Evolutionary conservation across 176 grass and related monocot genomes (phyloP).

Genomic region (Dactylis glomerata): DNA sequence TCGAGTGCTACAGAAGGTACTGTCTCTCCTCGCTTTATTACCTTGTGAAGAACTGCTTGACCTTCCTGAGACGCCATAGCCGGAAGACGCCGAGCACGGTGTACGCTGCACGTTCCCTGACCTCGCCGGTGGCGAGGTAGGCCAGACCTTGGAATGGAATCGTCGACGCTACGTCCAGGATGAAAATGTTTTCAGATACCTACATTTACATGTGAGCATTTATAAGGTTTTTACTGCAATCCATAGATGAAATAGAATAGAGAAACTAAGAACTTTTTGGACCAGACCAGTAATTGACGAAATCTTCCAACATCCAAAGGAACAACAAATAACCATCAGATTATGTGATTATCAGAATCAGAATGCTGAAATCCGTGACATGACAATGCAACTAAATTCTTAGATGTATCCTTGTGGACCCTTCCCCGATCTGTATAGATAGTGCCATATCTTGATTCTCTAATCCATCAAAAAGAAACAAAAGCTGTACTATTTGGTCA

Average conservation of each 20-base stretch:
- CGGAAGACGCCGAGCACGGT: slow-evolving; percentile 73
- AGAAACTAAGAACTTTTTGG: no score
- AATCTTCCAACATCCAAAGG: no score
- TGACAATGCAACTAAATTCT: not conserved
- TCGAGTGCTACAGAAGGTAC: not conserved
- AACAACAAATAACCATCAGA: no score
- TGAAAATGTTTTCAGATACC: slow-evolving; percentile 93
- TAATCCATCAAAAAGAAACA: slow-evolving; percentile 1
- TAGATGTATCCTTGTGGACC: not conserved
- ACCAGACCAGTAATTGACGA: not conserved
- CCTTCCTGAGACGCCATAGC: slow-evolving; percentile 86
- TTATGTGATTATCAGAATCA: not conserved
- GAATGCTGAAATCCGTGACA: not conserved
- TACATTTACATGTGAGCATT: no score
- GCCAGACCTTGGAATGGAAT: slow-evolving; percentile 75
- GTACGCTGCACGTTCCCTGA: slow-evolving; percentile 49
- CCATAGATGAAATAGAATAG: no score
- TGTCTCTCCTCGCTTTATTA: not conserved
- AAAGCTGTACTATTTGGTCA: not conserved
- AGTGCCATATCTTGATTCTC: not conserved
- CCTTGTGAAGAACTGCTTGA: slow-evolving; percentile 96
- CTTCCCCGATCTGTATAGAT: not conserved
- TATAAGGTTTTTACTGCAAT: not conserved
- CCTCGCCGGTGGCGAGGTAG: slow-evolving; percentile 66
- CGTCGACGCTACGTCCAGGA: slow-evolving; percentile 94